A percentile compares a stretch with the other conserved stretches of the same genome.
Evolutionary conservation across 176 grass and related monocot species (phyloP).

Genomic region (Neostapfia colusana): DNA sequence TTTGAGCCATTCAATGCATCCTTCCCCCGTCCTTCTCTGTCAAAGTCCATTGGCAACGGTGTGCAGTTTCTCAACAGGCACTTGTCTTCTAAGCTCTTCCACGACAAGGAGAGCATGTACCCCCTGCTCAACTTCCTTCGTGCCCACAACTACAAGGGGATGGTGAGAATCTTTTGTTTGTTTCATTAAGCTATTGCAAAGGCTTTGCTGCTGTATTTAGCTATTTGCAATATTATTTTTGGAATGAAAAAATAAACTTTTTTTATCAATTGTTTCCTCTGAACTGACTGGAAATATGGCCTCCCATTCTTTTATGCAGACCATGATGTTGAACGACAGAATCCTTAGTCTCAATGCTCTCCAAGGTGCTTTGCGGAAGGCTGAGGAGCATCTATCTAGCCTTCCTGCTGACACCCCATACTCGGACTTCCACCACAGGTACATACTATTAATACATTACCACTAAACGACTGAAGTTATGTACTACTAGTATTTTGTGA

Average conservation of each 20-base stretch:
- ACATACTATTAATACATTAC: slow-evolving; percentile 5
- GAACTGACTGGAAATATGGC: neutral
- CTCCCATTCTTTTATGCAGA: slow-evolving; percentile 48
- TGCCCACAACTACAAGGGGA: slow-evolving; percentile 95
- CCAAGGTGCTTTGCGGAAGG: slow-evolving; percentile 82
- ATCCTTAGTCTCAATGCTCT: slow-evolving; percentile 87
- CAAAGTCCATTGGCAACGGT: slow-evolving; percentile 97
- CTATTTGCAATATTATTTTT: no score
- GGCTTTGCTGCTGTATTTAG: no score
- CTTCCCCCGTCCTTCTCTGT: slow-evolving; percentile 87
- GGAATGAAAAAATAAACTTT: no score
- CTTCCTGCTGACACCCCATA: slow-evolving; percentile 71
- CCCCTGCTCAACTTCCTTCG: slow-evolving; percentile 96
- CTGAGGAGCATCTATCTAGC: slow-evolving; percentile 76
- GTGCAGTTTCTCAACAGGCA: slow-evolving; percentile 99
- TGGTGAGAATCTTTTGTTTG: slow-evolving; percentile 51
- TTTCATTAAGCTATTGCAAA: neutral
- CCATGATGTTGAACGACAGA: slow-evolving; percentile 99
- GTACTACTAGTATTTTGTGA: neutral
- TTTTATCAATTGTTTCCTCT: no score
- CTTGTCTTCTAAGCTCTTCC: slow-evolving; percentile 95
- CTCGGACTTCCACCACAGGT: slow-evolving; percentile 91
- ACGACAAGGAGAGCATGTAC: slow-evolving; percentile 96
- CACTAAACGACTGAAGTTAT: neutral
- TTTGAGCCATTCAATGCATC: slow-evolving; percentile 98